Base-by-base conservation (phyloP, 345 rosid genomes). In the Clarkia xantiana region DNA sequence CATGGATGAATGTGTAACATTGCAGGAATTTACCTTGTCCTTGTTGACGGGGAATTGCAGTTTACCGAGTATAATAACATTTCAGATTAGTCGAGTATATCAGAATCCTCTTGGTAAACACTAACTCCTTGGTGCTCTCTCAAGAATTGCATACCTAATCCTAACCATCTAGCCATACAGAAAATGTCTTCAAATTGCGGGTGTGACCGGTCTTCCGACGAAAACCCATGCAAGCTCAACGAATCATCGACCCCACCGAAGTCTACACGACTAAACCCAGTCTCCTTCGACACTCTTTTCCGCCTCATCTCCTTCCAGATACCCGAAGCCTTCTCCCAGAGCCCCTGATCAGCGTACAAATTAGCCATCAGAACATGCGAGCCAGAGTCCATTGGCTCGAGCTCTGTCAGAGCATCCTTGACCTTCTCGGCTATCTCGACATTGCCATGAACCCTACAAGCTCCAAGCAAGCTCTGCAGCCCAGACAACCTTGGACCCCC, bases 211-310 rank as follows among this genome's bases (percentile, higher is more conserved):
- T 89, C 95, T 15, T 95, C 84, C 8, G 90, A 80, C 51, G 94
- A 85, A 75, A 89, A 89, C 42, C 77, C 73, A 34, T 78, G 75
- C 58, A 69, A 68, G 47, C 61, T 44, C 61, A 79, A 61, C 9
- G 79, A 67, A 56, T 72, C 67, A 44, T 73, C 68, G 44, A 11
- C 29, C 42, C 73, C 72, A 56, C 63, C 71, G 44, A 75, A 70
- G 66, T 89, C 97, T 45, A 73, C 85, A 95, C 95, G 76, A 63
- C 97, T 89, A 55, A 67, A 70, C 23, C 95, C 95, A 20, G 70
- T 67, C 60, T 82, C 93, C 72, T 89, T 89, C 77, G 58, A 80
- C 39, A 89, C 87, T 51, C 87, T 84, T 58, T 60, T 78, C 67
- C 61, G 72, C 67, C 84, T 78, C 94, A 85, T 89, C 53, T 61